These are phyloP conservation scores for Pneumocystis canis DNA, from an alignment of 1,139 yeast genomes.

Conservation along the genomic window DNA sequence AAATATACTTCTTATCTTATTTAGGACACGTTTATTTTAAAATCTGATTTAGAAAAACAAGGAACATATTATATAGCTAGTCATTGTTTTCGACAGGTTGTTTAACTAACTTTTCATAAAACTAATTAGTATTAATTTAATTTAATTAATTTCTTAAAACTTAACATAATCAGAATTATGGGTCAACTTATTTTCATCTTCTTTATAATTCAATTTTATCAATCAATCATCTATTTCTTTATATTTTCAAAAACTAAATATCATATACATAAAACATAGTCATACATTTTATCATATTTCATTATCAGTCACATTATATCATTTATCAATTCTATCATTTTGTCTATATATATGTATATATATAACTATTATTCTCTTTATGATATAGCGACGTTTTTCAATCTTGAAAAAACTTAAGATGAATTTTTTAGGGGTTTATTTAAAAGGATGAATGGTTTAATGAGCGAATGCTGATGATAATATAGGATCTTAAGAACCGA, in stretches of 20 bases:
- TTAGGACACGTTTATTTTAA: conserved; percentile 8
- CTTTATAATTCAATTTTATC: too few relatives aligned
- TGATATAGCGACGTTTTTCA: background rate
- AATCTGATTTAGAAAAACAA: conserved; percentile 9
- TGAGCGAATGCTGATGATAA: background rate
- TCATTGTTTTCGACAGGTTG: conserved; percentile 11
- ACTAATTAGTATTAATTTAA: too few relatives aligned
- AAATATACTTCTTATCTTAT: background rate
- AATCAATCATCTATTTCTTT: too few relatives aligned
- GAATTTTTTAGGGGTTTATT: background rate
- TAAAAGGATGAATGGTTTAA: background rate
- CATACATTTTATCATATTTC: too few relatives aligned
- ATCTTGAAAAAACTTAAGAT: background rate
- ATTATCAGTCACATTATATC: too few relatives aligned
- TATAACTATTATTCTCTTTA: background rate
- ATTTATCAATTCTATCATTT: too few relatives aligned
- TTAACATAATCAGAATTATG: too few relatives aligned
- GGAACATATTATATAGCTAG: conserved; percentile 12
- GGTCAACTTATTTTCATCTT: too few relatives aligned
- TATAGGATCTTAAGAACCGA: background rate
- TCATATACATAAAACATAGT: too few relatives aligned
- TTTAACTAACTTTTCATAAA: background rate
- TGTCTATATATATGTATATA: background rate
- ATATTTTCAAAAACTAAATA: too few relatives aligned
- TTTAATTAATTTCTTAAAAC: too few relatives aligned